Evolutionary conservation across 495 filamentous ascomycete genomes (phyloP).

Genomic region (Annulohypoxylon nitens): DNA sequence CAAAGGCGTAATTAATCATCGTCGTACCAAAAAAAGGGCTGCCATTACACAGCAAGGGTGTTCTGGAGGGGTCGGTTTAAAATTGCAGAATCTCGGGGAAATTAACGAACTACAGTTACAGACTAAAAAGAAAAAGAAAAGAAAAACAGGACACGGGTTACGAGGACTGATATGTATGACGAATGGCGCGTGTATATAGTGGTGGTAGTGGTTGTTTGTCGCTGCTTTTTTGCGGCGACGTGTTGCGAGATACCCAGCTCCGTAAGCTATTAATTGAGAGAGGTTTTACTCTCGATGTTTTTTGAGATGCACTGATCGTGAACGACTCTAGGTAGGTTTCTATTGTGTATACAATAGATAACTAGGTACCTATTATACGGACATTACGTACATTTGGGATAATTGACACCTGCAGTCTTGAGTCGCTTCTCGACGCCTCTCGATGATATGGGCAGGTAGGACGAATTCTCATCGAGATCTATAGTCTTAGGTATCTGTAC

Average conservation of each 20-base stretch:
- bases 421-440: no score
- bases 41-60: background rate
- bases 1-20: background rate
- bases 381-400: no score
- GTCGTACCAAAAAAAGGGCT: background rate
- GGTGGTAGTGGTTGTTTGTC: background rate
- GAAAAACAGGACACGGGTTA: slow-evolving; percentile 25
- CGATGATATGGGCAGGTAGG: no score
- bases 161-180: slow-evolving; percentile 17
- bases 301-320: background rate
- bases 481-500: no score
- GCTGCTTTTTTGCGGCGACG: slow-evolving; percentile 29
- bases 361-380: no score
- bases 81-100: slow-evolving; percentile 26
- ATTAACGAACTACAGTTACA: background rate
- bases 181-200: slow-evolving; percentile 23
- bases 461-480: no score
- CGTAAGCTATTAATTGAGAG: slow-evolving; percentile 33
- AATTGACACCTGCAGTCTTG: no score
- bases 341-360: no score
- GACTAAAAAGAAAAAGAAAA: background rate
- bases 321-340: no score
- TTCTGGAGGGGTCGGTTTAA: slow-evolving; percentile 13
- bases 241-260: slow-evolving; percentile 46
- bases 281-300: slow-evolving; percentile 20